Evolutionary conservation across 768 basidiomycete genomes (phyloP), one percentile per base, ranked within the genome.

Genomic region (Macrolepiota fuliginosa): DNA sequence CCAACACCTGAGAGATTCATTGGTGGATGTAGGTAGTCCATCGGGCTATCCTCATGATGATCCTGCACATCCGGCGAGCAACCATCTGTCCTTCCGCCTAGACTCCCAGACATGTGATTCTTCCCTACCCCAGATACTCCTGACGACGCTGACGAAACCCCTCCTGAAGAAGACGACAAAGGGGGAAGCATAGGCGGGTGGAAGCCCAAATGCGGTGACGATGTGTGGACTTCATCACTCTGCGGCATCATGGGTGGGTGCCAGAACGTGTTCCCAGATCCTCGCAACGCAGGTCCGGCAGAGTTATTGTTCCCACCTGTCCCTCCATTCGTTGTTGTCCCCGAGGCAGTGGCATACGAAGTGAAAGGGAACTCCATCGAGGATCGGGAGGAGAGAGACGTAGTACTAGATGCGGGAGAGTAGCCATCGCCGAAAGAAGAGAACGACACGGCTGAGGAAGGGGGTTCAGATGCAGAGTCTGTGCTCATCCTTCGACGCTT

Each of bases 401-500:
- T 74, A 3, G 83, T 77, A 3, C 85, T 83, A 24, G 84, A 84
- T 7, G 81, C 74, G 7, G 84, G 81, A 12, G 83, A 82, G 71
- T 82, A 89, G 6, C 85, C 82, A 61, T 88, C 86, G 46, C 77
- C 77, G 65, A 83, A 89, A 1, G 86, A 86, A 12, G 79, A 78
- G 69, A 79, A 89, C 2, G 87, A 88, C 3, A 83, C 82, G 0
- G 90, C 87, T 1, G 86, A 86, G 3, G 83, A 86, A 54, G 79
- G 84, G 39, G 82, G 84, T 74, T 78, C 83, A 27, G 71, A 79
- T 22, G 72, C 79, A 11, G 80, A 81, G 66, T 78, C 78, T 0
- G 81, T 78, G 76, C 89, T 90, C 90, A 91, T 87, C 56, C 90
- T 76, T 12, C 90, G 79, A 4, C 89, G 83, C 72, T 92, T 93